Base-by-base conservation (phyloP, 306 rosid species). In the Hippophae rhamnoides region DNA sequence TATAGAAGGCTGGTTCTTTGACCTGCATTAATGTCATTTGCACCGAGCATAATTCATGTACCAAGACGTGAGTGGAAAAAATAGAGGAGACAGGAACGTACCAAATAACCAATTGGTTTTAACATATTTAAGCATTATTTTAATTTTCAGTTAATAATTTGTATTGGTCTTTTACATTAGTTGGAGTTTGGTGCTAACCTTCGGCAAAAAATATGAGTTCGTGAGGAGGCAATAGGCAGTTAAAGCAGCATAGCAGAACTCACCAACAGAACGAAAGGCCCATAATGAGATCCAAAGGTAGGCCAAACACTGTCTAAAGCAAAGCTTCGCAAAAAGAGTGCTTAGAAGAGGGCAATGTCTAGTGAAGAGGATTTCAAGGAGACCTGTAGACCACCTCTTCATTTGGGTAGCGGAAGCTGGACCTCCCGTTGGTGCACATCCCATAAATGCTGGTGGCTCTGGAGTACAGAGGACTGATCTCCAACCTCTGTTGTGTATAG, bases 401-500 rank as follows among this genome's bases (percentile, higher is more conserved):
- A 68, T 78, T 77, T 90, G 94, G 45, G 61, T 52, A 76, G 82
- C 53, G 6, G 80, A 8, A 5, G 25, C 13, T 26, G 94, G 90
- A 6, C 75, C 82, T 5, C 82, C 70, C 0, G 18, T 6, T 1
- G 90, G 94, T 5, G 81, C 84, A 60, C 79, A 71, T 0, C 97
- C 95, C 3, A 61, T 47, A 66, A 90, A 86, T 0, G 74, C 84
- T 0, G 71, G 60, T 40, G 90, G 94, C 44, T 63, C 55, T 0
- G 87, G 74, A 2, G 43, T 12, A 7, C 72, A 66, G 7, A 42
- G 0, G 7, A 69, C 79, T 0, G 97, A 85, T 58, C 70, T 81
- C 97, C 94, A 86, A 7, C 95, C 94, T 43, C 41, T 86, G n/a
- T 27, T 51, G 41, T 89, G 95, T 1, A 84, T 78, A 8, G n/a